Conservation (phyloP, 2,329 filamentous ascomycete species). For the Pseudogymnoascus sp. region DNA sequence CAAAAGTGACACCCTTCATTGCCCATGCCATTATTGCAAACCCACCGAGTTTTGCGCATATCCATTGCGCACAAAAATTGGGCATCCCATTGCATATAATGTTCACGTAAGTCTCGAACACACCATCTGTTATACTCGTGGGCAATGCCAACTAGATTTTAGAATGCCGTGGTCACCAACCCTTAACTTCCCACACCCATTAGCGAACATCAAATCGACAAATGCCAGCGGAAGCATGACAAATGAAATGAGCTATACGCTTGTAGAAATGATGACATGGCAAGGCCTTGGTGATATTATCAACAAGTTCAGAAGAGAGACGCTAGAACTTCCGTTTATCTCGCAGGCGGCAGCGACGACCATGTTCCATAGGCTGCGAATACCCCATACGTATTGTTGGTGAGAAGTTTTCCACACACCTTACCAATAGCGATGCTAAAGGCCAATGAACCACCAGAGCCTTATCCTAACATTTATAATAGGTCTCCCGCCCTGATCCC, state of each 20-base stretch:
- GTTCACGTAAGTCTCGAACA: conserved; percentile 59
- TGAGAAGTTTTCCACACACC: conserved; percentile 12
- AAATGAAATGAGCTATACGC: conserved; percentile 61
- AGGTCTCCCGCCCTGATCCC: conserved; percentile 65
- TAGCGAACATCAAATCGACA: conserved; percentile 55
- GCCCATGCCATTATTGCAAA: conserved; percentile 72
- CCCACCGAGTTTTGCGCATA: conserved; percentile 63
- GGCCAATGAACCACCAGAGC: not conserved
- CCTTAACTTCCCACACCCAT: conserved; percentile 57
- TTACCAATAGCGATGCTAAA: not conserved
- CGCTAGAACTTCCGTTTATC: conserved; percentile 67
- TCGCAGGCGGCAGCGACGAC: conserved; percentile 78
- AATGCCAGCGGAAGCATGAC: conserved; percentile 56
- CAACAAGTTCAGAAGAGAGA: conserved; percentile 73
- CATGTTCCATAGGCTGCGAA: conserved; percentile 63
- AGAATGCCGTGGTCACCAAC: conserved; percentile 61
- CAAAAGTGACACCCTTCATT: conserved; percentile 47
- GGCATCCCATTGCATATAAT: conserved; percentile 69
- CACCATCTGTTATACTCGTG: conserved; percentile 10
- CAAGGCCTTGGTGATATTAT: conserved; percentile 81
- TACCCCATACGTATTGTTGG: conserved; percentile 92
- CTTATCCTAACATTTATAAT: conserved; percentile 2
- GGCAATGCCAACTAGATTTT: not conserved
- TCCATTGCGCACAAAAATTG: conserved; percentile 64
- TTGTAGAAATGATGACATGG: conserved; percentile 68